Evolutionary conservation across 108 stramenopile species (phyloP), one percentile per base, ranked within the genome.

Genomic region (Aurantiochytrium sp.): DNA sequence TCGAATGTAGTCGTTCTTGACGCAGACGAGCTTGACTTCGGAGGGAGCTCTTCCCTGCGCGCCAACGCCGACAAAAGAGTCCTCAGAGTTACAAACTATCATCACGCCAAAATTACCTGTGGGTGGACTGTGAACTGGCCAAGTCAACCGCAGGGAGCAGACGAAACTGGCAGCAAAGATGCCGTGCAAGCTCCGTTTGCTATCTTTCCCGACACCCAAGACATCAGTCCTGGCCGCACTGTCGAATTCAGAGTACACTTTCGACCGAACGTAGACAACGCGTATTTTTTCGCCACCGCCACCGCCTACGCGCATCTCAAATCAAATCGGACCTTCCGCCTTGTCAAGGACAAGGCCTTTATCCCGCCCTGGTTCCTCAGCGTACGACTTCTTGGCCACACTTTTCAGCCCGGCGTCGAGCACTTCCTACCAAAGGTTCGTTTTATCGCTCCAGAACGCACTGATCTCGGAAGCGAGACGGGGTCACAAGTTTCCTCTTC

Each of bases 311-410:
- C 92, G 51, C 93, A 76, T 64, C 93, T 93, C 58, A 91, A 94
- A 55, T 93, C 91, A n/a, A 94, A 95, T 49, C 88, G 93, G 23
- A 93, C 93, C 44, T 95, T 95, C 87, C 92, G 95, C 47, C 89
- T 91, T 60, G 95, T 95, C 18, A 93, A 92, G 51, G 95, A 95
- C 76, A 72, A 60, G 59, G 91, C 91, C 23, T 92, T 94, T 16
- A 90, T 88, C 44, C 95, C 95, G 16, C 94, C 95, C 5, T 94
- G 92, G 93, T 91, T 72, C 72, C 49, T 94, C 5, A 43, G 87
- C 14, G 28, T 95, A n/a, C 87, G 58, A 5, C 88, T 91, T 58
- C n/a, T 87, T 29, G 94, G 94, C 5, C 93, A 94, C 73, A 93
- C 91, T 23, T 94, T 94, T 35, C 49, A 47, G 25, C 21, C 89